Percentiles rank a stretch among this genome's conserved stretches.
Conservation (phyloP, 2,329 filamentous ascomycete species). For the Aureobasidium sp. region DNA sequence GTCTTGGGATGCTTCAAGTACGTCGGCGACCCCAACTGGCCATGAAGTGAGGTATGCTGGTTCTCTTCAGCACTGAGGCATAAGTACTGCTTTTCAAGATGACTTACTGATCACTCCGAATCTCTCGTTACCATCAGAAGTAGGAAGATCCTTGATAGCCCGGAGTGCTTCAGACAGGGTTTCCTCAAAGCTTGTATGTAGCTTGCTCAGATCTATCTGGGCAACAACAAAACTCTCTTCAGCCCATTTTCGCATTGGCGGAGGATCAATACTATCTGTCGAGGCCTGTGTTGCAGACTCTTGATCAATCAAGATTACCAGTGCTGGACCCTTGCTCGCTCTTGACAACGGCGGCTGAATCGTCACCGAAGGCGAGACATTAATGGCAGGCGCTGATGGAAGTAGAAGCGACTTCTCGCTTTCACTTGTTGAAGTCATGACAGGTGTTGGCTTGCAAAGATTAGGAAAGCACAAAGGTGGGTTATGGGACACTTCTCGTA, state of each 20-base stretch:
- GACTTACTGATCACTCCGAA: slow-evolving; percentile 29
- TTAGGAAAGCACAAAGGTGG: no score
- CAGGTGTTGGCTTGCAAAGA: no score
- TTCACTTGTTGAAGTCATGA: not conserved
- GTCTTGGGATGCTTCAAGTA: slow-evolving; percentile 19
- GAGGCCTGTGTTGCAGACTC: slow-evolving; percentile 23
- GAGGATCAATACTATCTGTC: slow-evolving; percentile 42
- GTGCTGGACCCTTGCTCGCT: slow-evolving; percentile 39
- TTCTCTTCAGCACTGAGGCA: slow-evolving; percentile 6
- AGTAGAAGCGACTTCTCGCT: not conserved
- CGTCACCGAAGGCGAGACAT: not conserved
- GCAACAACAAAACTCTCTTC: slow-evolving; percentile 61
- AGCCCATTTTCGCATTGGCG: slow-evolving; percentile 58
- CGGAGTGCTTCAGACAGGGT: slow-evolving; percentile 20
- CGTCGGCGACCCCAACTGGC: not conserved
- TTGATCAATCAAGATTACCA: slow-evolving; percentile 38
- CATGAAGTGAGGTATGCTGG: slow-evolving; percentile 19
- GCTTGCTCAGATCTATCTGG: slow-evolving; percentile 36
- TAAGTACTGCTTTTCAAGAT: not conserved
- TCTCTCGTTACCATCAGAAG: slow-evolving; percentile 33
- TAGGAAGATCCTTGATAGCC: slow-evolving; percentile 18
- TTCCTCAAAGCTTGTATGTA: slow-evolving; percentile 15
- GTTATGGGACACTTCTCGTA: not conserved
- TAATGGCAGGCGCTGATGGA: not conserved
- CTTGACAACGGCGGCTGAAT: slow-evolving; percentile 40